Percentiles rank a stretch among this genome's conserved stretches.
Conservation (phyloP, 2,329 filamentous ascomycete genomes). For the Aspergillus clavatus region DNA sequence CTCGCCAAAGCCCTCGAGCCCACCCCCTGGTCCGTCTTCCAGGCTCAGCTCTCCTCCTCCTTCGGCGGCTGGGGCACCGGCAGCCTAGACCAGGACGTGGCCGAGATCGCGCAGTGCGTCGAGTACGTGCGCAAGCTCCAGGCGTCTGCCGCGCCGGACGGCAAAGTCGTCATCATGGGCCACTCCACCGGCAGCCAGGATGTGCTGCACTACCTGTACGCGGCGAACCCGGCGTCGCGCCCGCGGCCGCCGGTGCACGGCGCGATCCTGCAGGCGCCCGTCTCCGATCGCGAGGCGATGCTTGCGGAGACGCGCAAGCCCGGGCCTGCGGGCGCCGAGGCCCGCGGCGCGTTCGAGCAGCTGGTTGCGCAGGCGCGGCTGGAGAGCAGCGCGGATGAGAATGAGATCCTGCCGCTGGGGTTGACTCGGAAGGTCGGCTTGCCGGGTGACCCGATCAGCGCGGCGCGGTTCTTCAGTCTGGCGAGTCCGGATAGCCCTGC, state of each 20-base stretch:
- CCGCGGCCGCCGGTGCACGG: conserved; percentile 59
- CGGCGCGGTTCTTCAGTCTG: conserved; percentile 56
- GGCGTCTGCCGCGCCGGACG: conserved; percentile 19
- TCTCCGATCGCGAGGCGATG: conserved; percentile 68
- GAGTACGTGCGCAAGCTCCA: conserved; percentile 45
- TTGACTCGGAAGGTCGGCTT: conserved; percentile 30
- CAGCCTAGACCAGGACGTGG: conserved; percentile 50
- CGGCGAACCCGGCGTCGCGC: conserved; percentile 31
- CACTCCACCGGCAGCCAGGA: conserved; percentile 68
- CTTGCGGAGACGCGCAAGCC: conserved; percentile 29
- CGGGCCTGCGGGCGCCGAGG: conserved; percentile 12
- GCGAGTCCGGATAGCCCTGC: conserved; percentile 49
- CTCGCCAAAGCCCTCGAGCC: conserved; percentile 48
- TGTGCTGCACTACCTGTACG: conserved; percentile 58
- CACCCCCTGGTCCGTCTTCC: conserved; percentile 50
- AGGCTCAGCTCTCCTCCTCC: conserved; percentile 49
- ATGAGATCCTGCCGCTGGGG: conserved; percentile 31
- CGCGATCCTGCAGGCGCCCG: conserved; percentile 72
- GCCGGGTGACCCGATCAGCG: conserved; percentile 45
- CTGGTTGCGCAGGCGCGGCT: conserved; percentile 19
- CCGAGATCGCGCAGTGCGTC: conserved; percentile 51
- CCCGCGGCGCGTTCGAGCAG: conserved; percentile 27
- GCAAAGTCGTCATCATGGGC: conserved; percentile 63
- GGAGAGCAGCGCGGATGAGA: conserved; percentile 26
- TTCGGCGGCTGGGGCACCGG: conserved; percentile 53